These are phyloP conservation scores for Candida anutae DNA, from an alignment of 1,139 yeast genomes.

Conservation along the genomic window DNA sequence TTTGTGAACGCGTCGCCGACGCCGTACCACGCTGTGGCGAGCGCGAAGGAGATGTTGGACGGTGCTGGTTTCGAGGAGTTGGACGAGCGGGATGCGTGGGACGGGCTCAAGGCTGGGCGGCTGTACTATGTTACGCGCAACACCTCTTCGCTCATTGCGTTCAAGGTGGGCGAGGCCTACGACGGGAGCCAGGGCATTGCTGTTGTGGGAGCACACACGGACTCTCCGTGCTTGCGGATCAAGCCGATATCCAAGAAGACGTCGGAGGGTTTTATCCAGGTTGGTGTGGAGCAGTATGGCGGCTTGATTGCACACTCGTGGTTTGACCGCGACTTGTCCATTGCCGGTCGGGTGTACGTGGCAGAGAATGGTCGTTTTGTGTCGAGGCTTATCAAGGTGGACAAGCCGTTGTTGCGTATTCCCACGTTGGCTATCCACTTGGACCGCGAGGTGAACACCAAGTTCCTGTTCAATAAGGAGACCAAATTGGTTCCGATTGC, in stretches of 20 bases:
- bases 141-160: conserved; percentile 82
- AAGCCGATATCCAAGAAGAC: conserved; percentile 80
- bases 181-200: conserved; percentile 78
- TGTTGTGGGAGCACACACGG: conserved; percentile 91
- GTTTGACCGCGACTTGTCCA: conserved; percentile 88
- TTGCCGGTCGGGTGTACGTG: conserved; percentile 88
- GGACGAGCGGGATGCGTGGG: conserved; percentile 71
- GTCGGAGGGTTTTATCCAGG: conserved; percentile 74
- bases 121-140: conserved; percentile 82
- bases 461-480: conserved; percentile 87
- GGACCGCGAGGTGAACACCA: conserved; percentile 65
- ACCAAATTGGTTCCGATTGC: conserved; percentile 81
- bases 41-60: conserved; percentile 45
- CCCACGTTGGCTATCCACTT: conserved; percentile 95
- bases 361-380: conserved; percentile 42
- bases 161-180: conserved; percentile 70
- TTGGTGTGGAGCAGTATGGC: conserved; percentile 92
- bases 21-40: conserved; percentile 86
- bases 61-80: conserved; percentile 67
- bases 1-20: conserved; percentile 86
- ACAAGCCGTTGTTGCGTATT: conserved; percentile 79
- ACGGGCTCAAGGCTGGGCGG: conserved; percentile 37
- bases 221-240: conserved; percentile 85
- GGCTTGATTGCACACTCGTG: conserved; percentile 90
- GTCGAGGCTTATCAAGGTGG: conserved; percentile 68